A percentile compares a stretch with the other conserved stretches of the same genome.
Conservation (phyloP, 768 basidiomycete species). For the Termitomyces titanicus region DNA sequence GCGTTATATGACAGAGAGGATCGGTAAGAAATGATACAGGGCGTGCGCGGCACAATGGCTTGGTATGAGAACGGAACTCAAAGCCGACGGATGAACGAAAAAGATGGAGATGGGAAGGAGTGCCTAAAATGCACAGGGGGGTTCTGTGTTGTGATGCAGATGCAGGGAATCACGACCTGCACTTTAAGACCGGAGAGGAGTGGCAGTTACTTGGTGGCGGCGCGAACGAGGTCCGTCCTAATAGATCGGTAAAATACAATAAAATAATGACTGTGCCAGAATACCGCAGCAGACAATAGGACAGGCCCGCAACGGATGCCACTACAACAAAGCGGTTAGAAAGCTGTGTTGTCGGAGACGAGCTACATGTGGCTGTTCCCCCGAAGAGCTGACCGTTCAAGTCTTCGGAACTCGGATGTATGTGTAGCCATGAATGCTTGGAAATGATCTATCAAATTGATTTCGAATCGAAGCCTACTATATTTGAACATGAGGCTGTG, state of each 20-base stretch:
- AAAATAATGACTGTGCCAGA: not conserved
- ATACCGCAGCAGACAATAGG: constrained; percentile 2
- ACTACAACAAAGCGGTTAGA: constrained; percentile 5
- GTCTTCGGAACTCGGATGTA: constrained; percentile 11
- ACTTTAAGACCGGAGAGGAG: constrained; percentile 2
- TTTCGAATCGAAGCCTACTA: constrained; percentile 10
- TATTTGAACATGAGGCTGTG: constrained; percentile 10
- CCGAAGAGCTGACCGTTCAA: no score
- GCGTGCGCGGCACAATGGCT: constrained; percentile 11
- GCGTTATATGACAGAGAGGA: constrained; percentile 19
- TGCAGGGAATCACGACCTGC: not conserved
- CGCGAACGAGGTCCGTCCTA: not conserved
- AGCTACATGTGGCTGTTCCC: constrained; percentile 3
- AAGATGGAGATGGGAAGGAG: constrained; percentile 3
- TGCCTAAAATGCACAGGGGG: constrained; percentile 6
- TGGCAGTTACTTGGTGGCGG: not conserved
- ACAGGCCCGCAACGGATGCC: not conserved
- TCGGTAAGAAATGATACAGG: constrained; percentile 14
- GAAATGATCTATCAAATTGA: constrained; percentile 15
- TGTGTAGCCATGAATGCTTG: not conserved
- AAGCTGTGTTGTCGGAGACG: constrained; percentile 15
- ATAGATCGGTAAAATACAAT: not conserved
- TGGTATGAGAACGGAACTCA: not conserved
- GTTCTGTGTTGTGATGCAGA: not conserved
- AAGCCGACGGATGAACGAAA: not conserved